Percentiles rank a stretch among this genome's conserved stretches.
Evolutionary conservation across 306 rosid genomes (phyloP).

Genomic region (Gastrolobium bilobum): DNA sequence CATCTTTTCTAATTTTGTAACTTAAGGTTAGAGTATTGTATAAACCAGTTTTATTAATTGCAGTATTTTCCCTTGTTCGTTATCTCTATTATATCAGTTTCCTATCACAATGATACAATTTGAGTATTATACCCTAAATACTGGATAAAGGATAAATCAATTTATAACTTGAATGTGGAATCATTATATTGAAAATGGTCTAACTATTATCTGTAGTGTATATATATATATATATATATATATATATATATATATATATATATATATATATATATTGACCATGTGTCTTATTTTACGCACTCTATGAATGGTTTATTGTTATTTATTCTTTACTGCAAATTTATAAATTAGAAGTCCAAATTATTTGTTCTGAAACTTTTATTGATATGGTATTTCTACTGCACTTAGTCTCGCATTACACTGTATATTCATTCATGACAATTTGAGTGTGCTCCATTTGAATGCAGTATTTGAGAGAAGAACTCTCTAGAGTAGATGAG

Average conservation of each 20-base stretch:
- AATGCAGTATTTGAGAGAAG: slow-evolving; percentile 89
- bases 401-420: background rate
- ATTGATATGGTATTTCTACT: slow-evolving; percentile 29
- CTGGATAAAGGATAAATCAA: background rate
- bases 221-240: too few relatives aligned
- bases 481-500: slow-evolving; percentile 80
- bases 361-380: background rate
- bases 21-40: too few relatives aligned
- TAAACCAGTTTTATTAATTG: too few relatives aligned
- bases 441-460: slow-evolving; percentile 47
- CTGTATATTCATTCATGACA: slow-evolving; percentile 27
- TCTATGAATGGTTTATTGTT: background rate
- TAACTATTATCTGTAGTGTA: background rate
- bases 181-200: slow-evolving; percentile 13
- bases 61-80: background rate
- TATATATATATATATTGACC: background rate
- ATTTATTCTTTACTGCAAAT: background rate
- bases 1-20: too few relatives aligned
- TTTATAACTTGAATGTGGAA: background rate
- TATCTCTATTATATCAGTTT: background rate
- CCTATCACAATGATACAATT: background rate
- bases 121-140: background rate
- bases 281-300: background rate
- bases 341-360: background rate
- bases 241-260: too few relatives aligned